phyloP scores from a whole-genome alignment of 768 basidiomycete species.

The Chlorophyllum brunneum region DNA sequence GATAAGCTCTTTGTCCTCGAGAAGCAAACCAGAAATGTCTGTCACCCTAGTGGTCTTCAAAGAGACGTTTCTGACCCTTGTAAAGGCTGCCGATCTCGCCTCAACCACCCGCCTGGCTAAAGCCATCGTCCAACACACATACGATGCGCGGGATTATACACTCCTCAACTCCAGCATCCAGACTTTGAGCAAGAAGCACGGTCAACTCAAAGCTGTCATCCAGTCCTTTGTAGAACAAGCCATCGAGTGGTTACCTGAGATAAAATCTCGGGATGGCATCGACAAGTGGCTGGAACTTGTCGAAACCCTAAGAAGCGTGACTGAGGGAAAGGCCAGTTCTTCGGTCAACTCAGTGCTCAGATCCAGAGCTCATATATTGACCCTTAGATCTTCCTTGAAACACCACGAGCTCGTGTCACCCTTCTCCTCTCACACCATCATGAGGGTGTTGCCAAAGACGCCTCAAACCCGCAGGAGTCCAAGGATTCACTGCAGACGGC shows the following conservation, averaged over 20 bases:
- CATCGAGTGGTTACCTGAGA: slow-evolving; percentile 77
- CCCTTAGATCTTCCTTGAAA: slow-evolving; percentile 89
- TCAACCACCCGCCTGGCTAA: slow-evolving; percentile 90
- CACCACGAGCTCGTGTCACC: slow-evolving; percentile 92
- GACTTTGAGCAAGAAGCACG: slow-evolving; percentile 89
- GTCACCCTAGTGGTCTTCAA: slow-evolving; percentile 19
- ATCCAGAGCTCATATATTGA: background rate
- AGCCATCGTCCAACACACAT: slow-evolving; percentile 66
- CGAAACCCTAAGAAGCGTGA: slow-evolving; percentile 85
- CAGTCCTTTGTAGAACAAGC: slow-evolving; percentile 89
- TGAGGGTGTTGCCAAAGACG: slow-evolving; percentile 52
- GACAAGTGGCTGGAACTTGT: slow-evolving; percentile 85
- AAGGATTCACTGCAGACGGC: slow-evolving; percentile 81
- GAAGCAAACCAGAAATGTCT: slow-evolving; percentile 94
- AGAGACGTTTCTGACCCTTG: background rate
- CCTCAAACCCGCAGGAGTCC: slow-evolving; percentile 18
- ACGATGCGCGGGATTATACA: slow-evolving; percentile 64
- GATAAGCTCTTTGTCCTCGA: slow-evolving; percentile 88
- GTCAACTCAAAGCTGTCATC: slow-evolving; percentile 87
- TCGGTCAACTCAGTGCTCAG: background rate
- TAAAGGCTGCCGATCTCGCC: slow-evolving; percentile 82
- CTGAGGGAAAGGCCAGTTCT: slow-evolving; percentile 89
- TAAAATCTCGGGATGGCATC: slow-evolving; percentile 62
- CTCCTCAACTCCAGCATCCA: slow-evolving; percentile 68
- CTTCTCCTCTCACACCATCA: slow-evolving; percentile 82